Base-by-base conservation (phyloP, 164 flowering plant genomes). In the Tetracentron sinense region DNA sequence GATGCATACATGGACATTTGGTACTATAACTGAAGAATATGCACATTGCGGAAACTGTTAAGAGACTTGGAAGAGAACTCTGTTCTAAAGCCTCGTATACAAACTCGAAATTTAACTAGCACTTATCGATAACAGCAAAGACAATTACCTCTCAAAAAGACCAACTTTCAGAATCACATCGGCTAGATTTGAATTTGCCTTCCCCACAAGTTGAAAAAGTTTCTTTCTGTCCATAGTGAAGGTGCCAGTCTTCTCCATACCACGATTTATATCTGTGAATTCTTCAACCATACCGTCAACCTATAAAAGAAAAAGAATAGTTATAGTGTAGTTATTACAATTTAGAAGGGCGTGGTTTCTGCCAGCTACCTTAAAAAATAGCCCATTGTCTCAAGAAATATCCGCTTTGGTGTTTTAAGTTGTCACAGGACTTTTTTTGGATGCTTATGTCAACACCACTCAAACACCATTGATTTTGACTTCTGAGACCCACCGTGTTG, bases 151-250 rank as follows among this genome's bases (percentile, higher is more conserved):
- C 48, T 90, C 97, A 66, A 90, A 88, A 67, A 90, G 84, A 62
- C 97, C 97, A 60, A 90, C 92, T 83, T 81, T 90, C 35, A 90
- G 78, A 77, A 90, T 90, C 20, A 90, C 88, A 74, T 86, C 97
- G 19, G 97, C 97, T 38, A 90, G 68, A 74, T 82, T 86, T 38
- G 97, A 88, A 74, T 90, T 90, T 65, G 94, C 94, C 76, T 82
- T 90, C 62, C 97, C 97, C 61, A 90, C 94, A 66, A 90, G 90
- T 69, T 88, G 88, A 76, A 90, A 82, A 42, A 90, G 89, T 79
- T 88, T 86, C 72, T 76, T 88, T 74, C 91, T 70, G 11, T 81
- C 68, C 97, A 90, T 88, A 21, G 92, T 85, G 75, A 90, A 90
- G 65, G 88, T 88, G 54, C 97, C 97, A 25, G 79, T 81, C 79